Evolutionary conservation across 1,139 yeast genomes (phyloP), one percentile per base, ranked within the genome.

Genomic region (Blastobotrys malaysiensis): DNA sequence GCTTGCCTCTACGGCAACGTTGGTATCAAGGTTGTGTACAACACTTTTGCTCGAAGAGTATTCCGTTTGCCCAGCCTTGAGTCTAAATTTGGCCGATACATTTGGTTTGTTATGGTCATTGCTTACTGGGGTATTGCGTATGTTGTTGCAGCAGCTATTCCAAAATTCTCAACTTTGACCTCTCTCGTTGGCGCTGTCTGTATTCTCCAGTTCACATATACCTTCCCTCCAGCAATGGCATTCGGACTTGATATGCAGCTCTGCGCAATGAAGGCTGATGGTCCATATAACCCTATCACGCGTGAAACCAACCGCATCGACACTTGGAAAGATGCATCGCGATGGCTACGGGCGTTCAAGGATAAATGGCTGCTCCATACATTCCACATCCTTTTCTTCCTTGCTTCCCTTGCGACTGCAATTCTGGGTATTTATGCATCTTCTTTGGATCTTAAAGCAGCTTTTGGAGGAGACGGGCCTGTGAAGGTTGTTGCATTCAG

Each of bases 121-220:
- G 55, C 70, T 24, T 76, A 75, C 67, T 76, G 79, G 79, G 74
- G 70, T 5, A 51, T 74, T 47, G 77, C 79, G 3, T 76, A 68
- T 58, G 65, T 75, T 21, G 62, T 79, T 61, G 83, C 82, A 44
- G 76, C 81, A 54, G 81, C 81, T 58, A 79, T 79, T 56, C 83
- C 83, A 44, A 78, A 78, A 58, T 76, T 79, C 65, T 73, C 73
- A 27, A 65, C 79, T 4, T 68, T 79, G 62, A 76, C 78, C 26
- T 66, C 78, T 39, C 69, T 79, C 57, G 78, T 80, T 13, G 83
- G 82, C 53, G 80, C 83, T 5, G 73, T 75, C 57, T 76, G 79
- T 61, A 75, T 75, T 52, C 64, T 76, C 57, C 77, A 76, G 62
- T 76, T 76, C 66, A 70, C 78, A 27, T 76, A 76, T 64, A 76